Conservation (phyloP, 2,329 filamentous ascomycete genomes). For the Aspergillus costaricaensis region DNA sequence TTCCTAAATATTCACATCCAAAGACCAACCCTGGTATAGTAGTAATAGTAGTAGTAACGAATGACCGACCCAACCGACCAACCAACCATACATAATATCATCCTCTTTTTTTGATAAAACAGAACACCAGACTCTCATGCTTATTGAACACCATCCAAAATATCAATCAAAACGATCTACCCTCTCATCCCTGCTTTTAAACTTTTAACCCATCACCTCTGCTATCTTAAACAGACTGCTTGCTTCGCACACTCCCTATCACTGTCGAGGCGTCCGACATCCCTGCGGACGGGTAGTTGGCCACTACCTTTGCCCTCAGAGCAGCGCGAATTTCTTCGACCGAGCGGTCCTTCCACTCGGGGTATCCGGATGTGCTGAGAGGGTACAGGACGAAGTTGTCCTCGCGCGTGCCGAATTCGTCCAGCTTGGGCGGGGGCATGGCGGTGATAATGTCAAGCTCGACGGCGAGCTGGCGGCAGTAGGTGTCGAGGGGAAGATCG, state of each 20-base stretch:
- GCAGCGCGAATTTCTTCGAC: slow-evolving; percentile 50
- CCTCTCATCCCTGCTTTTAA: not conserved
- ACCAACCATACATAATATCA: too few species aligned
- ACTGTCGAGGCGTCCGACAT: slow-evolving; percentile 28
- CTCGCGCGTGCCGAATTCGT: slow-evolving; percentile 49
- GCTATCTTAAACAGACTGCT: slow-evolving; percentile 22
- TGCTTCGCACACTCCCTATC: slow-evolving; percentile 22
- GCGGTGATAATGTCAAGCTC: slow-evolving; percentile 75
- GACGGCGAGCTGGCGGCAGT: slow-evolving; percentile 71
- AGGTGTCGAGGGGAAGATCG: slow-evolving; percentile 74
- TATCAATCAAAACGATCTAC: slow-evolving; percentile 12
- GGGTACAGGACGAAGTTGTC: slow-evolving; percentile 43
- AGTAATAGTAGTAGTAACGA: slow-evolving; percentile 1
- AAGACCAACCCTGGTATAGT: not conserved
- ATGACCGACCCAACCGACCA: not conserved
- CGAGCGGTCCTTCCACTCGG: slow-evolving; percentile 52
- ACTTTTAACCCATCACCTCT: not conserved
- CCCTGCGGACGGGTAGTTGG: slow-evolving; percentile 19
- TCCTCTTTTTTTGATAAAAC: slow-evolving; percentile 13
- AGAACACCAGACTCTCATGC: slow-evolving; percentile 33
- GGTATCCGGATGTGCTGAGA: slow-evolving; percentile 48
- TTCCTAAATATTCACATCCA: slow-evolving; percentile 1
- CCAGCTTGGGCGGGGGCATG: slow-evolving; percentile 52
- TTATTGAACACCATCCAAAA: slow-evolving; percentile 15
- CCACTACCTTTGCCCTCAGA: slow-evolving; percentile 40